Percentiles rank a stretch among this genome's conserved stretches.
These are phyloP conservation scores for Phanerochaete sordida DNA, from an alignment of 768 basidiomycete genomes.

Conservation along the genomic window DNA sequence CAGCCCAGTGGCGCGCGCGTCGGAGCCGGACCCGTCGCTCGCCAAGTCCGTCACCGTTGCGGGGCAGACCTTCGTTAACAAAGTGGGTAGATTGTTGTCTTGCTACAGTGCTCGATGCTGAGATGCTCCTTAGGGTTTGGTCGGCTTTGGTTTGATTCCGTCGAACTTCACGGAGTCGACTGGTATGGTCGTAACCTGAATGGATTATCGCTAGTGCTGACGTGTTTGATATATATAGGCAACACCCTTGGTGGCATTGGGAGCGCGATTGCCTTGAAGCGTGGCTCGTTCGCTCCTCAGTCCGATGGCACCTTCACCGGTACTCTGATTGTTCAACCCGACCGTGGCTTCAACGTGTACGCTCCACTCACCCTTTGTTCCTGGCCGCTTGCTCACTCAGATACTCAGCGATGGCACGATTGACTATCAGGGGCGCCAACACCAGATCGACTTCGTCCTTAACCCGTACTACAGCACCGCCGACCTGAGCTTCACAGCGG, in stretches of 20 bases:
- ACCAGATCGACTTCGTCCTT: conserved; percentile 54
- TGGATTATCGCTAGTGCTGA: too few relatives aligned
- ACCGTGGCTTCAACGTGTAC: conserved; percentile 60
- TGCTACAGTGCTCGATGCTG: background rate
- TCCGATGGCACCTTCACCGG: conserved; percentile 42
- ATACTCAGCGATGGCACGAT: conserved; percentile 44
- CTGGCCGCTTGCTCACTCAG: background rate
- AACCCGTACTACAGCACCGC: conserved; percentile 48
- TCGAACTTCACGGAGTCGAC: conserved; percentile 54
- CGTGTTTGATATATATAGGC: conserved; percentile 16
- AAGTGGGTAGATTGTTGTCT: conserved; percentile 27
- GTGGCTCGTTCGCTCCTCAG: conserved; percentile 37
- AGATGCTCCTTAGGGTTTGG: conserved; percentile 39
- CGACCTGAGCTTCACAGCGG: conserved; percentile 45
- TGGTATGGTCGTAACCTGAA: conserved; percentile 10
- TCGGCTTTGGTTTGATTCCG: conserved; percentile 60
- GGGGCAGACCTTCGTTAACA: conserved; percentile 42
- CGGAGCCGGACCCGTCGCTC: conserved; percentile 21
- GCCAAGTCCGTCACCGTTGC: conserved; percentile 31
- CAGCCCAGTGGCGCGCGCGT: background rate
- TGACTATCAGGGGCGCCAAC: conserved; percentile 63
- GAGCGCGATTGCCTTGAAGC: conserved; percentile 56
- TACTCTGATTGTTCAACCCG: conserved; percentile 49
- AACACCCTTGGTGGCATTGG: conserved; percentile 64
- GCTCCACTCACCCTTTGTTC: conserved; percentile 12